Percentiles rank a stretch among this genome's conserved stretches.
Conservation (phyloP, 208 protist genomes). For the Porcisia deanei region DNA sequence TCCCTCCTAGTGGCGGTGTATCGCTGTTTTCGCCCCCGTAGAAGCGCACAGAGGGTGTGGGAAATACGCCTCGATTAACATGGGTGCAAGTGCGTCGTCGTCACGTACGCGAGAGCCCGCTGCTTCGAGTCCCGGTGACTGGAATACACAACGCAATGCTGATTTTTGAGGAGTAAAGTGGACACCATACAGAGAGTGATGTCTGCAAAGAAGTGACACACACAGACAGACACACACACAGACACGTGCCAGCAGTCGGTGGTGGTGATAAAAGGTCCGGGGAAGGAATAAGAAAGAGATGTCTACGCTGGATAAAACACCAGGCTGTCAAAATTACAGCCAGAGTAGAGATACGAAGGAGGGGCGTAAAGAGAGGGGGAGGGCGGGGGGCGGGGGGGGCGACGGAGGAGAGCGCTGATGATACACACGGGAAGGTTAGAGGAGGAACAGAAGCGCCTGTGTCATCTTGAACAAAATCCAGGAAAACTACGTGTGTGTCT, state of each 20-base stretch:
- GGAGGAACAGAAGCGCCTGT: background rate
- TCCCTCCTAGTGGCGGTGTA: no score
- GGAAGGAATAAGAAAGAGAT: background rate
- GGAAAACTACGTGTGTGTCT: no score
- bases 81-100: no score
- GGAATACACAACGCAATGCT: no score
- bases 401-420: background rate
- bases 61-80: no score
- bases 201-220: background rate
- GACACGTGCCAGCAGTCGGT: background rate
- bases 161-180: no score
- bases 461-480: no score
- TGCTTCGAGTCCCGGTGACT: no score
- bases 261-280: no score
- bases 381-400: background rate
- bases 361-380: background rate
- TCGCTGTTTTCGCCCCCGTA: no score
- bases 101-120: no score
- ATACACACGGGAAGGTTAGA: conserved; percentile 7
- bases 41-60: no score
- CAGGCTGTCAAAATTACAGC: background rate
- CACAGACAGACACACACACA: background rate
- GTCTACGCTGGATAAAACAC: background rate
- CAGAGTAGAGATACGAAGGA: background rate
- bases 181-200: background rate